Percentiles rank a stretch among this genome's conserved stretches.
Conservation (phyloP, 2,329 filamentous ascomycete genomes). For the Aspergillus quadrilineatus region DNA sequence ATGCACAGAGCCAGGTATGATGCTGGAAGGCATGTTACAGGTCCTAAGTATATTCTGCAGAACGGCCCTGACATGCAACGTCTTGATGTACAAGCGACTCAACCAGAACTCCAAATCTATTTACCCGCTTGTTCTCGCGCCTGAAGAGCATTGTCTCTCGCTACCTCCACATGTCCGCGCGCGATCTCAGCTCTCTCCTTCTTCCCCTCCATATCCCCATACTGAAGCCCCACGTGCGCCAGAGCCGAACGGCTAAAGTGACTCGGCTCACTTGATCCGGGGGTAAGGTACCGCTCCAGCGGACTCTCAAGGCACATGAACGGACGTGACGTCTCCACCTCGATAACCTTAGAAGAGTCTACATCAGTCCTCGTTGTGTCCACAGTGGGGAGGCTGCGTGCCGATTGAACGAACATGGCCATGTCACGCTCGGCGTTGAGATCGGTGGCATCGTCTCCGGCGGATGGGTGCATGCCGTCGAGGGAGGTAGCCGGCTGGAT, state of each 20-base stretch:
- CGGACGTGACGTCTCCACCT: conserved; percentile 6
- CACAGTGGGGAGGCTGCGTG: neutral
- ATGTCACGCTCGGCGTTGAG: conserved; percentile 8
- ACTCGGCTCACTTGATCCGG: conserved; percentile 21
- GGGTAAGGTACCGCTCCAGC: conserved; percentile 27
- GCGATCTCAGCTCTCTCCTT: conserved; percentile 18
- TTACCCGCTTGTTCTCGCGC: neutral
- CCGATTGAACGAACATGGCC: conserved; percentile 2
- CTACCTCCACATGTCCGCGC: conserved; percentile 12
- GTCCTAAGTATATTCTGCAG: neutral
- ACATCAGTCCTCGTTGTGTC: neutral
- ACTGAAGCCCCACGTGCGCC: conserved; percentile 13
- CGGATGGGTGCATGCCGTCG: neutral
- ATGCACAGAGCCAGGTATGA: neutral
- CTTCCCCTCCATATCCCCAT: conserved; percentile 19
- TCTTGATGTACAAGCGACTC: neutral
- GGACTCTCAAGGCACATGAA: conserved; percentile 18
- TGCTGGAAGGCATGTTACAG: neutral
- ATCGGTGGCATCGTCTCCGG: conserved; percentile 2
- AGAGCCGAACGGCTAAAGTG: conserved; percentile 19
- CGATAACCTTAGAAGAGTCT: conserved; percentile 14
- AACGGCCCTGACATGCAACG: neutral
- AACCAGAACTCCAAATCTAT: neutral
- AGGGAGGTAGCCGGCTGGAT: conserved; percentile 7
- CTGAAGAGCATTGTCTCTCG: neutral